Base-by-base conservation (phyloP, 768 basidiomycete species). In the Hortiboletus flavorubellus region DNA sequence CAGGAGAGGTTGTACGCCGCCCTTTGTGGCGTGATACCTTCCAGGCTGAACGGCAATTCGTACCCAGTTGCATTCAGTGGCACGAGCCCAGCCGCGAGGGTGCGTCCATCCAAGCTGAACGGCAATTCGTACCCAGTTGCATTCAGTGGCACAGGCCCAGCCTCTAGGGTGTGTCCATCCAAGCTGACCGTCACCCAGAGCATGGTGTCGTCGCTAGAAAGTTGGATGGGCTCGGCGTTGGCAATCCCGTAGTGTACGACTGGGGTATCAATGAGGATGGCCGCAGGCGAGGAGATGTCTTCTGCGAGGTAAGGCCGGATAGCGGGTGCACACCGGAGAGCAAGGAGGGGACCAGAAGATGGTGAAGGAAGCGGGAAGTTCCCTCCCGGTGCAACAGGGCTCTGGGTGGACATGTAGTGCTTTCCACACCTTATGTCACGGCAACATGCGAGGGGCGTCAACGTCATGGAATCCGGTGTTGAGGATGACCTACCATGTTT, bases 261-360 rank as follows among this genome's bases (percentile, higher is more conserved):
- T 0, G 78, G 78, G 0, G 82, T 67, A 46, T 85, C 82, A 40
- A 86, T 70, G 38, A 85, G 69, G 49, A 86, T 73, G 15, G 76
- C 73, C 14, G 76, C 72, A 3, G 75, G 71, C 4, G 74, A 73
- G 23, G 62, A 61, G 29, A 70, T 68, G 56, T 85, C 84, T 59
- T 80, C 82, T 15, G 78, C 76, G 23, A 86, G 76, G 64, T 84
- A 86, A 2, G 85, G 85, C 7, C 78, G 75, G 23, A 85, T 77
- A 3, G 81, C 80, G 30, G 82, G 83, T 9, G 77, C 75, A 56
- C 85, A 86, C 10, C 81, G 80, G 38, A 86, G 67, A 8, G 82
- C 80, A 26, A 85, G 75, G 39, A 83, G 75, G n/a, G 83, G 70
- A 1, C 63, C 65, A 1, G 70, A 57, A 3, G 76, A 77, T 1